These are phyloP conservation scores for Penicillium mononematosum DNA, from an alignment of 495 filamentous ascomycete genomes.

Conservation along the genomic window DNA sequence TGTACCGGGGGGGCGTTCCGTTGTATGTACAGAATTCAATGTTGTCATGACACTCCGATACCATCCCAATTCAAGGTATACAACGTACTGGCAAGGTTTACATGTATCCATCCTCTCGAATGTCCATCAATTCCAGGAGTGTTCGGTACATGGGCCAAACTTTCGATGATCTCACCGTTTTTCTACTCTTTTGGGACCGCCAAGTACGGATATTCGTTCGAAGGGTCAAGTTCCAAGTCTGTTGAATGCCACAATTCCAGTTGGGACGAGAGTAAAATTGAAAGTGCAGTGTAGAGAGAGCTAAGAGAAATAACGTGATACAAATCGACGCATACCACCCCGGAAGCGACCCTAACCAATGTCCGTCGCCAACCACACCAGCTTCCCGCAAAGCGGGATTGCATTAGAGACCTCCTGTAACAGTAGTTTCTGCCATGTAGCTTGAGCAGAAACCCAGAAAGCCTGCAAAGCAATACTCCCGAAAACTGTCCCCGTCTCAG, in stretches of 20 bases:
- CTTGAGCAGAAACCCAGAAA: conserved; percentile 17
- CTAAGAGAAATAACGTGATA: conserved; percentile 21
- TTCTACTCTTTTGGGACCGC: not conserved
- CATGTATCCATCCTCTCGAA: not conserved
- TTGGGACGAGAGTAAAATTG: conserved; percentile 12
- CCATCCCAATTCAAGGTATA: not conserved
- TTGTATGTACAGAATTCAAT: conserved; percentile 5
- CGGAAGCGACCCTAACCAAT: conserved; percentile 53
- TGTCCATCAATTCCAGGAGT: not conserved
- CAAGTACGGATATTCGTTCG: not conserved
- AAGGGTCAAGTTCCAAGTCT: not conserved
- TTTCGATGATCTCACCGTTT: conserved; percentile 26
- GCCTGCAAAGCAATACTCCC: conserved; percentile 13
- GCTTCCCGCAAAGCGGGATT: conserved; percentile 15
- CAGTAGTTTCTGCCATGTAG: conserved; percentile 4
- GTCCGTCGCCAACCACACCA: conserved; percentile 48
- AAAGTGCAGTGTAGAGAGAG: conserved; percentile 16
- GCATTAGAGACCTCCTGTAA: conserved; percentile 4
- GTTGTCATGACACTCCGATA: not conserved
- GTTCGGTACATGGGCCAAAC: conserved; percentile 15
- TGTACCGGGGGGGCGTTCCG: not conserved
- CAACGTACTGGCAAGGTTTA: not conserved
- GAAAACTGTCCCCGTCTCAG: conserved; percentile 16
- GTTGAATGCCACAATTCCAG: conserved; percentile 1
- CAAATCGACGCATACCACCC: conserved; percentile 50